Percentiles rank a stretch among this genome's conserved stretches.
Evolutionary conservation across 768 basidiomycete species (phyloP).

Genomic region (Plicaturopsis crispa): DNA sequence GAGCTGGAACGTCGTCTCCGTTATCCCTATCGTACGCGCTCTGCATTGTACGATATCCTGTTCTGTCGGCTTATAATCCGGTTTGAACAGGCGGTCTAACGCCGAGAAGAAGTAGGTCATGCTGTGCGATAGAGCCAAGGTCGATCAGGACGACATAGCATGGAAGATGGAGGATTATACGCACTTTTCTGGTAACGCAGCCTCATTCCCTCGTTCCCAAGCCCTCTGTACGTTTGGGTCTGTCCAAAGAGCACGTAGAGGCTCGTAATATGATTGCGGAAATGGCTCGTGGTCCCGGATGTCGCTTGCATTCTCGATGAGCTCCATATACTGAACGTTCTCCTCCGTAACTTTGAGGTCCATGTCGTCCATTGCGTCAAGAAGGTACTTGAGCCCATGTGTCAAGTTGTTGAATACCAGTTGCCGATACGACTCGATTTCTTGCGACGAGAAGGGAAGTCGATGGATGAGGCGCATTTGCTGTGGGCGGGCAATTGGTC

Average conservation of each 20-base stretch:
- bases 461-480: slow-evolving; percentile 97
- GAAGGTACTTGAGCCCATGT: slow-evolving; percentile 71
- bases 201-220: slow-evolving; percentile 83
- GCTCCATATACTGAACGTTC: slow-evolving; percentile 47
- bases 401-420: slow-evolving; percentile 91
- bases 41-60: slow-evolving; percentile 86
- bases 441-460: slow-evolving; percentile 71
- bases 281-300: slow-evolving; percentile 77
- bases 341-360: slow-evolving; percentile 63
- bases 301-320: slow-evolving; percentile 64
- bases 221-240: slow-evolving; percentile 71
- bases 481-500: slow-evolving; percentile 25
- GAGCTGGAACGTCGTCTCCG: slow-evolving; percentile 77
- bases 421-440: slow-evolving; percentile 86
- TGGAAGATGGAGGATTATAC: slow-evolving; percentile 10
- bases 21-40: slow-evolving; percentile 87
- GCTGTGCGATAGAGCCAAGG: slow-evolving; percentile 26
- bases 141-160: not conserved
- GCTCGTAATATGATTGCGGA: slow-evolving; percentile 57
- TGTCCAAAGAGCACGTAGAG: slow-evolving; percentile 66
- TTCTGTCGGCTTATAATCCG: slow-evolving; percentile 65
- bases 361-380: slow-evolving; percentile 89
- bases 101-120: slow-evolving; percentile 71
- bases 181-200: slow-evolving; percentile 86
- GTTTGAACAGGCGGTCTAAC: slow-evolving; percentile 73